Evolutionary conservation across 805 yeast species (phyloP).

Genomic region (Kuraishia cidri): DNA sequence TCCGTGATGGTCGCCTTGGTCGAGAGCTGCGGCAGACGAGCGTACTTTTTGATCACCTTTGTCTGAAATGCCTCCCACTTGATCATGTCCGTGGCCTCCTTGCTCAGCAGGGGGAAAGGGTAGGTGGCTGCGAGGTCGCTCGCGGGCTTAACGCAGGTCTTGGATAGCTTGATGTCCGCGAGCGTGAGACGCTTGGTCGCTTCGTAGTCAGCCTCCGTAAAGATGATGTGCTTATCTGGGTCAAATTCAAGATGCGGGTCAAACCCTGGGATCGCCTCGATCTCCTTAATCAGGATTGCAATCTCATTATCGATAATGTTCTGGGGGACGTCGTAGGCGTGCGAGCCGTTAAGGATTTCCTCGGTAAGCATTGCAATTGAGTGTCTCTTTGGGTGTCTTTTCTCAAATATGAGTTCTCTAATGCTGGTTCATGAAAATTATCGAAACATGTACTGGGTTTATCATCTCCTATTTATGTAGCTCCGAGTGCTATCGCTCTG

Average conservation of each 20-base stretch:
- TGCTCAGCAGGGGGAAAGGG: constrained; percentile 43
- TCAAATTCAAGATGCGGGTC: constrained; percentile 23
- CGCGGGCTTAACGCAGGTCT: constrained; percentile 23
- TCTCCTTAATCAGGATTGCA: constrained; percentile 7
- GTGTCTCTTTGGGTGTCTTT: too few species aligned
- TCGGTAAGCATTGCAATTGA: not conserved
- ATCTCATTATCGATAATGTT: constrained; percentile 16
- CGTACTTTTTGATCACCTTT: constrained; percentile 26
- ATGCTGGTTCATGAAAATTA: too few species aligned
- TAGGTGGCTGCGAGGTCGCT: constrained; percentile 32
- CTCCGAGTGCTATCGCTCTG: too few species aligned
- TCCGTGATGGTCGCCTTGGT: constrained; percentile 28
- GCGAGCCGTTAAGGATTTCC: constrained; percentile 10
- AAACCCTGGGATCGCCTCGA: constrained; percentile 12
- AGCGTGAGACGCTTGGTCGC: constrained; percentile 26
- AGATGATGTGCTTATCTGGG: constrained; percentile 25
- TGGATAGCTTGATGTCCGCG: constrained; percentile 24
- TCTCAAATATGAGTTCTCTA: too few species aligned
- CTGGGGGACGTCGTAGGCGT: constrained; percentile 14
- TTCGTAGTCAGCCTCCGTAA: constrained; percentile 25
- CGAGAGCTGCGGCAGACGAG: constrained; percentile 24
- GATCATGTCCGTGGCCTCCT: constrained; percentile 41
- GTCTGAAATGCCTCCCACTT: constrained; percentile 33
- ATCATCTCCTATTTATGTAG: too few species aligned
- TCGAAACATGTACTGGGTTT: too few species aligned